Evolutionary conservation across 208 protist species (phyloP).

Genomic region (Acanthamoeba lenticulata): DNA sequence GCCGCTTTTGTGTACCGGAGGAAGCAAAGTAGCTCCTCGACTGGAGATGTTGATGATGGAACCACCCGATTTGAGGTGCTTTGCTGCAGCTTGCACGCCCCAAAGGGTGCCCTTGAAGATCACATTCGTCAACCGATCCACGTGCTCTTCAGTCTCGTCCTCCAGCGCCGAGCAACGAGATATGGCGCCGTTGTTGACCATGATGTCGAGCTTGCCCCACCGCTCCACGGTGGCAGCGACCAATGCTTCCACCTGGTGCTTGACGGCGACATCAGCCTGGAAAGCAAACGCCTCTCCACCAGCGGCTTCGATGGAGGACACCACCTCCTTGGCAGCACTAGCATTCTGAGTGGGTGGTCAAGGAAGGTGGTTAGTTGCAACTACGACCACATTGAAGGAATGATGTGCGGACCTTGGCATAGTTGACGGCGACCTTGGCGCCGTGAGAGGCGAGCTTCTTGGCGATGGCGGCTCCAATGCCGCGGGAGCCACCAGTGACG

Average conservation of each 20-base stretch:
- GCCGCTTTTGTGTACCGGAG: background rate
- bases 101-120: too few species aligned
- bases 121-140: background rate
- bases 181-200: background rate
- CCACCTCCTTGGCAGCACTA: background rate
- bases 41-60: slow-evolving; percentile 26
- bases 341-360: background rate
- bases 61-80: background rate
- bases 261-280: background rate
- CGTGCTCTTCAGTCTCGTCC: background rate
- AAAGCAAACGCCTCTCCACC: background rate
- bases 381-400: background rate
- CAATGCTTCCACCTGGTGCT: background rate
- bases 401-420: background rate
- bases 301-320: background rate
- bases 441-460: background rate
- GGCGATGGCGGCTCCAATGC: background rate
- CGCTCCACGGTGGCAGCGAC: background rate
- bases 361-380: background rate
- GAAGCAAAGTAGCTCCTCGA: background rate
- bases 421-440: too few species aligned
- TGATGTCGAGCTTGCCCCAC: background rate
- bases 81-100: background rate
- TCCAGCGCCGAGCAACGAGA: background rate
- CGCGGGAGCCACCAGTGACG: background rate